These are phyloP conservation scores for Yamadazyma spencermartinsiae DNA, from an alignment of 1,139 yeast species.

Conservation along the genomic window DNA sequence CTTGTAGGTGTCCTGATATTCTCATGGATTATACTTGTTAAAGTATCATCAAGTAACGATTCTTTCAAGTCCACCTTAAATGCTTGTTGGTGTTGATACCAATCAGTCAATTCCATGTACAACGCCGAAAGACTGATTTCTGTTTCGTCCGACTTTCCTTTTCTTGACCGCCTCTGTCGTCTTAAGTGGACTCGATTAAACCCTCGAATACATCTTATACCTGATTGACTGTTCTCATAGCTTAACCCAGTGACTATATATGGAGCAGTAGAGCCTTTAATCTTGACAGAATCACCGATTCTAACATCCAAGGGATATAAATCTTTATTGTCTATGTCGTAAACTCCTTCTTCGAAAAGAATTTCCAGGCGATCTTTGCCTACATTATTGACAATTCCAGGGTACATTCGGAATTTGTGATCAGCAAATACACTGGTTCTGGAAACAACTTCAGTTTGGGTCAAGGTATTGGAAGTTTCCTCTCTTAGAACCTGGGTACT, in stretches of 20 bases:
- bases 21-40: slow-evolving; percentile 9
- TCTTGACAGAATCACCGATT: slow-evolving; percentile 33
- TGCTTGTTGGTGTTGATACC: slow-evolving; percentile 42
- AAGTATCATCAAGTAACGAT: slow-evolving; percentile 6
- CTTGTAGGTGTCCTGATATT: slow-evolving; percentile 17
- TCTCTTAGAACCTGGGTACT: slow-evolving; percentile 15
- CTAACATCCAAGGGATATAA: slow-evolving; percentile 35
- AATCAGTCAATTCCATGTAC: slow-evolving; percentile 41
- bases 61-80: slow-evolving; percentile 11
- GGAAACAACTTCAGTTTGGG: slow-evolving; percentile 19
- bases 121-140: slow-evolving; percentile 20
- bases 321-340: slow-evolving; percentile 29
- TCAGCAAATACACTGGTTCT: slow-evolving; percentile 38
- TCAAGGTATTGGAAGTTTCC: slow-evolving; percentile 22
- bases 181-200: slow-evolving; percentile 47
- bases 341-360: slow-evolving; percentile 34
- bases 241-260: slow-evolving; percentile 49
- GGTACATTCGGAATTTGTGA: slow-evolving; percentile 35
- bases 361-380: slow-evolving; percentile 30
- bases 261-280: slow-evolving; percentile 10
- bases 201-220: slow-evolving; percentile 58
- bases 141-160: slow-evolving; percentile 13
- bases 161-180: slow-evolving; percentile 13
- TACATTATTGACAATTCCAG: slow-evolving; percentile 26
- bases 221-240: slow-evolving; percentile 14